phyloP scores from a whole-genome alignment of 441 rosid species.

The Euphorbia corollata region DNA sequence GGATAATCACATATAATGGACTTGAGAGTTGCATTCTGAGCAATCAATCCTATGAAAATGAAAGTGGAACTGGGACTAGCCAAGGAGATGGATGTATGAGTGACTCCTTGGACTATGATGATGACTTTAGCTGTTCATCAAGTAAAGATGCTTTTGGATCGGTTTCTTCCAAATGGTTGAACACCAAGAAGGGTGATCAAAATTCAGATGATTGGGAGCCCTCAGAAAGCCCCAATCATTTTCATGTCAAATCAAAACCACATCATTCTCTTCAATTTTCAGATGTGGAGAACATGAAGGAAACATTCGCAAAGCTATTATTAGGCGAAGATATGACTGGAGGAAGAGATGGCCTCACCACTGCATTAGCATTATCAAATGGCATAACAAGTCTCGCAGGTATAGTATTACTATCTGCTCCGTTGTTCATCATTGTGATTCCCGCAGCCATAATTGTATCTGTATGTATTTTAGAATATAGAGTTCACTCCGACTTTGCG shows the following conservation, averaged over 20 bases:
- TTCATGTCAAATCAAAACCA: slow-evolving; percentile 52
- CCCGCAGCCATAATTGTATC: neutral
- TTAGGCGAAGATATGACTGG: slow-evolving; percentile 86
- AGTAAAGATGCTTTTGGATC: slow-evolving; percentile 86
- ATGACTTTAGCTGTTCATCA: slow-evolving; percentile 79
- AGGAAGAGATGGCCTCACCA: slow-evolving; percentile 58
- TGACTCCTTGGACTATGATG: slow-evolving; percentile 68
- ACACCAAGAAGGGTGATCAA: slow-evolving; percentile 43
- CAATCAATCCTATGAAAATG: slow-evolving; percentile 74
- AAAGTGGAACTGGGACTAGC: slow-evolving; percentile 73
- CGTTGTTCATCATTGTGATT: neutral
- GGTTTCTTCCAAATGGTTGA: slow-evolving; percentile 73
- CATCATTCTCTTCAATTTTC: slow-evolving; percentile 33
- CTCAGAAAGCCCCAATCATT: slow-evolving; percentile 47
- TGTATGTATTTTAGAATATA: neutral
- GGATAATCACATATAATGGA: slow-evolving; percentile 74
- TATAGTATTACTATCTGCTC: slow-evolving; percentile 16
- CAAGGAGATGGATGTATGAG: slow-evolving; percentile 68
- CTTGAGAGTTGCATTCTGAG: slow-evolving; percentile 75
- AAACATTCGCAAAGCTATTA: slow-evolving; percentile 68
- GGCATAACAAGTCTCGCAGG: slow-evolving; percentile 86
- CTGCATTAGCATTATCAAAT: slow-evolving; percentile 85
- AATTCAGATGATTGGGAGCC: slow-evolving; percentile 53
- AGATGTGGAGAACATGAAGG: slow-evolving; percentile 80
- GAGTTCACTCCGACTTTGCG: neutral